Base-by-base conservation (phyloP, 2,329 filamentous ascomycete genomes). In the Exserohilum rostratum region DNA sequence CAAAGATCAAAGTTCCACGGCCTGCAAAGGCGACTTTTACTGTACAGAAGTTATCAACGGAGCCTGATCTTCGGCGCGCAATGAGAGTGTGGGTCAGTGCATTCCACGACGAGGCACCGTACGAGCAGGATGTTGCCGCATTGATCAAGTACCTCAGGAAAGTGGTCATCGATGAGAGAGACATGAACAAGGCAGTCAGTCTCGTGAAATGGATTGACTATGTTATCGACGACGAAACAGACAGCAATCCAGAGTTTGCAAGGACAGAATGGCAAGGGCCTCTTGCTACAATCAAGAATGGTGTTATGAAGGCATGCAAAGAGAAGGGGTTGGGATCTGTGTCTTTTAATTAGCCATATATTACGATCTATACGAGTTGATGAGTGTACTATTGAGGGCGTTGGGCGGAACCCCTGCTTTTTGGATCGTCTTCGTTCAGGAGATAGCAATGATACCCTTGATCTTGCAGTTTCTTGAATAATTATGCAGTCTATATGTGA, bases 31-130 rank as follows among this genome's bases (percentile, higher is more conserved):
- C 87, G 0, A 86, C 84, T 0, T 90, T 90, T 66, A 89, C 87
- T 1, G 83, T 80, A 12, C 76, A 78, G 49, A 84, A 83, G 55
- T 73, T 90, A 2, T 81, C 78, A 2, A 71, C 72, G 4, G 63
- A 87, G 6, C 71, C 79, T 0, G 89, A 96, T 61, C 79, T 98
- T 49, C 84, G 92, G 39, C 81, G 85, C 33, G 91, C 91, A 69
- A 78, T 97, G 12, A 84, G 81, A 50, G 85, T 85, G 3, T 99
- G 95, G 95, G 83, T 91, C 60, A 71, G 78, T 2, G 86, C 88
- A 56, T 96, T 93, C 57, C 78, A 75, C 31, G 80, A 80, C 5
- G 88, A 93, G 3, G 91, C 90, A 0, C 95, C 95, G 1, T 92
- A 95, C 73, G 76, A 77, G 0, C 86, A 90, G 53, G 95, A 99